Percentiles rank a stretch among this genome's conserved stretches.
Evolutionary conservation across 1,284 basidiomycete genomes (phyloP).

Genomic region (Pyrrhoderma lamaoense): DNA sequence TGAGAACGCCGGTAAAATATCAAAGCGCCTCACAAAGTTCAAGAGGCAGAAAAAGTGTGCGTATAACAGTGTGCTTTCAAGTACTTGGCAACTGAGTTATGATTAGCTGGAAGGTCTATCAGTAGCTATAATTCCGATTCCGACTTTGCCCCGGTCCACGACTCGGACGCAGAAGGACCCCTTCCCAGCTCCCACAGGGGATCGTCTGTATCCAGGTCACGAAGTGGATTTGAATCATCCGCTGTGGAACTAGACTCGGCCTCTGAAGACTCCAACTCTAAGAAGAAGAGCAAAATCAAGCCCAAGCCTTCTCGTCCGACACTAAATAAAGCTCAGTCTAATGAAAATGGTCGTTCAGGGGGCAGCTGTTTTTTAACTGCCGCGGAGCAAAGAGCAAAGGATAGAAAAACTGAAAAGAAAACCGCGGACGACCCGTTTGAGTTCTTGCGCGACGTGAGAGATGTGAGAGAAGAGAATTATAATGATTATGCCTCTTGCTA

Average conservation of each 20-base stretch:
- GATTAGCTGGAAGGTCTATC: conserved; percentile 3
- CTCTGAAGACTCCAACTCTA: conserved; percentile 9
- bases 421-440: conserved; percentile 73
- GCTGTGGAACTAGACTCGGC: conserved; percentile 10
- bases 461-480: conserved; percentile 42
- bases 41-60: conserved; percentile 40
- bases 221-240: conserved; percentile 14
- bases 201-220: conserved; percentile 12
- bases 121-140: conserved; percentile 13
- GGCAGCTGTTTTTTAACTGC: conserved; percentile 65
- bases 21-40: conserved; percentile 53
- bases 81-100: not conserved
- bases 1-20: conserved; percentile 39
- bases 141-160: conserved; percentile 23
- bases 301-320: conserved; percentile 21
- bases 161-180: conserved; percentile 26
- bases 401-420: conserved; percentile 79
- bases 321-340: conserved; percentile 25
- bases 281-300: conserved; percentile 25
- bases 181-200: conserved; percentile 14
- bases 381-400: conserved; percentile 73
- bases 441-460: conserved; percentile 73
- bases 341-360: conserved; percentile 22
- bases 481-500: not conserved
- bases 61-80: not conserved